Evolutionary conservation across 2,329 filamentous ascomycete species (phyloP).

Genomic region (Colletotrichum godetiae): DNA sequence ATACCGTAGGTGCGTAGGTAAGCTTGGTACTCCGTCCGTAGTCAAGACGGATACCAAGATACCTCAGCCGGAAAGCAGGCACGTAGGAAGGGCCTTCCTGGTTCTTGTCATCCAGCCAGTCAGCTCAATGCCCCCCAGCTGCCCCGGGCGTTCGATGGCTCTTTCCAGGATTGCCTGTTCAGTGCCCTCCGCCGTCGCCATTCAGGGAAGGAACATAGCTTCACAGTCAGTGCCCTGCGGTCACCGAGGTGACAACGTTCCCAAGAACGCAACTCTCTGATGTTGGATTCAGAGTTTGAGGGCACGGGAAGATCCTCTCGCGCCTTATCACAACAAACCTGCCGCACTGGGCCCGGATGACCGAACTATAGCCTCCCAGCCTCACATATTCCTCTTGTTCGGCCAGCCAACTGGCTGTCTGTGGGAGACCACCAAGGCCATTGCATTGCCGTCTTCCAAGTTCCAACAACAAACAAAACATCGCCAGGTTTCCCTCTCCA

Average conservation of each 20-base stretch:
- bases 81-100: neutral
- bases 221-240: slow-evolving; percentile 23
- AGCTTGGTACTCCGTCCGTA: too few species aligned
- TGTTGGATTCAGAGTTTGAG: slow-evolving; percentile 23
- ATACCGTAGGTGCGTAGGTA: too few species aligned
- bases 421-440: neutral
- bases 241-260: slow-evolving; percentile 34
- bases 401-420: neutral
- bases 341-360: neutral
- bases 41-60: neutral
- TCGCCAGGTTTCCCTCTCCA: neutral
- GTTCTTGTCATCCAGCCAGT: neutral
- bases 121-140: neutral
- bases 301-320: slow-evolving; percentile 5
- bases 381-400: neutral
- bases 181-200: slow-evolving; percentile 16
- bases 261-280: slow-evolving; percentile 29
- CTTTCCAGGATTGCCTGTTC: slow-evolving; percentile 6
- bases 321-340: slow-evolving; percentile 8
- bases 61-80: neutral
- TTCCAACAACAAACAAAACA: neutral
- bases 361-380: neutral
- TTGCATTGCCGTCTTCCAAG: neutral
- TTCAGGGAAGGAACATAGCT: slow-evolving; percentile 7
- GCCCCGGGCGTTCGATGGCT: slow-evolving; percentile 21